Evolutionary conservation across 371 early-diverging fungal genomes (phyloP), one percentile per base, ranked within the genome.

Genomic region (Mortierella polycephala): DNA sequence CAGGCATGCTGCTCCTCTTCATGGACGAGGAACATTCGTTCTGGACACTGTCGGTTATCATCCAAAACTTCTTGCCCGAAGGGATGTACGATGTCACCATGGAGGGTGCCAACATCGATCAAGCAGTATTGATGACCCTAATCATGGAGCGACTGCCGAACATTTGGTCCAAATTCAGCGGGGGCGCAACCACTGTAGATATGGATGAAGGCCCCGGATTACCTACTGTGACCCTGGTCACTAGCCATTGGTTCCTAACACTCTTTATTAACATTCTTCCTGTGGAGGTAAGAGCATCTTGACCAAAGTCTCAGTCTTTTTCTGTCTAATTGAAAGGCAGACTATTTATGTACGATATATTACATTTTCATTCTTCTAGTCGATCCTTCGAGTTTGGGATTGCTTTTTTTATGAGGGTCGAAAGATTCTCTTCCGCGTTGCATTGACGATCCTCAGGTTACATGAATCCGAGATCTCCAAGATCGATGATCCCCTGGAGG

Each of bases 171-270:
- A 88, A 87, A 50, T 81, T 89, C 23, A 76, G 82, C 39, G 74
- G 57, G 16, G 89, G 85, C 53, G 85, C 77, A 11, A 86, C 87
- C 30, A 85, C 85, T 77, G 89, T 88, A 55, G 85, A 84, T 49
- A 85, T 86, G 51, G 83, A 82, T 37, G 77, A 83, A 0, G 87
- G 90, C 20, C 81, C 80, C 1, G 85, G 88, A 1, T 71, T 93
- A 70, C 92, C 93, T 3, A 86, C 92, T 13, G 83, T 95, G 30
- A 91, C 90, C 1, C 83, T 94, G 57, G 89, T 93, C 14, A 93
- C 93, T 8, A 92, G 89, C 53, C 94, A 90, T 56, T 96, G 96
- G 96, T 93, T 95, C 70, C 74, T 93, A 69, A 93, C 95, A 0
- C 73, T 94, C 6, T 96, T 92, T 66, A 90, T 94, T 62, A 91